These are phyloP conservation scores for Aureobasidium subglaciale DNA, from an alignment of 2,329 filamentous ascomycete genomes.

Conservation along the genomic window DNA sequence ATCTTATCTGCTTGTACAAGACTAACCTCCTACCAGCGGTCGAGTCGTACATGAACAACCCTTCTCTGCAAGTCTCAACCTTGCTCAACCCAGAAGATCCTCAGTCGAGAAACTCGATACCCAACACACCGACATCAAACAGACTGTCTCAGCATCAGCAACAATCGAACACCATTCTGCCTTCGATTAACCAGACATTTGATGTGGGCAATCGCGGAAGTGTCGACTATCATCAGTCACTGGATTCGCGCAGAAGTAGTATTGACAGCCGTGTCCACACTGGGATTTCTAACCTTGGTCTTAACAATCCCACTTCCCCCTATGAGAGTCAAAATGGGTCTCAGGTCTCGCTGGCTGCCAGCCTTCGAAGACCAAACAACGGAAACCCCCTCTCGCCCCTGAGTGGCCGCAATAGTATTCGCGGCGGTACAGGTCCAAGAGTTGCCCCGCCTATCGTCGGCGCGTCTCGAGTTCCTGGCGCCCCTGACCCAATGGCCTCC, in stretches of 20 bases:
- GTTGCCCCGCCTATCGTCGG: conserved; percentile 72
- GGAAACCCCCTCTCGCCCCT: conserved; percentile 40
- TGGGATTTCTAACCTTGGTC: conserved; percentile 60
- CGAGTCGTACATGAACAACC: conserved; percentile 24
- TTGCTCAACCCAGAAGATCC: conserved; percentile 45
- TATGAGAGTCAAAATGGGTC: conserved; percentile 73
- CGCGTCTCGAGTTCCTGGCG: conserved; percentile 54
- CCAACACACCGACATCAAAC: conserved; percentile 38
- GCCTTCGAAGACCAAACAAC: conserved; percentile 49
- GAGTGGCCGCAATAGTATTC: conserved; percentile 27
- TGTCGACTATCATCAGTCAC: conserved; percentile 41
- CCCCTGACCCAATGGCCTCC: conserved; percentile 58
- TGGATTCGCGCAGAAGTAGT: conserved; percentile 64
- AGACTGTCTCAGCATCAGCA: conserved; percentile 23
- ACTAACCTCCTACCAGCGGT: not conserved
- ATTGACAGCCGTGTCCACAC: conserved; percentile 74
- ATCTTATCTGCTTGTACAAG: not conserved
- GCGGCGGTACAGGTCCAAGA: conserved; percentile 43
- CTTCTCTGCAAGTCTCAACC: conserved; percentile 41
- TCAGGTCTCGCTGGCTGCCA: conserved; percentile 66
- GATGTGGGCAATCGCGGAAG: conserved; percentile 23
- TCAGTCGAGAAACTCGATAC: conserved; percentile 35
- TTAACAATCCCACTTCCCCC: conserved; percentile 53
- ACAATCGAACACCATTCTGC: conserved; percentile 34
- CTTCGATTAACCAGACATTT: conserved; percentile 51